phyloP scores from a whole-genome alignment of 306 rosid genomes.

The Comarum palustre region DNA sequence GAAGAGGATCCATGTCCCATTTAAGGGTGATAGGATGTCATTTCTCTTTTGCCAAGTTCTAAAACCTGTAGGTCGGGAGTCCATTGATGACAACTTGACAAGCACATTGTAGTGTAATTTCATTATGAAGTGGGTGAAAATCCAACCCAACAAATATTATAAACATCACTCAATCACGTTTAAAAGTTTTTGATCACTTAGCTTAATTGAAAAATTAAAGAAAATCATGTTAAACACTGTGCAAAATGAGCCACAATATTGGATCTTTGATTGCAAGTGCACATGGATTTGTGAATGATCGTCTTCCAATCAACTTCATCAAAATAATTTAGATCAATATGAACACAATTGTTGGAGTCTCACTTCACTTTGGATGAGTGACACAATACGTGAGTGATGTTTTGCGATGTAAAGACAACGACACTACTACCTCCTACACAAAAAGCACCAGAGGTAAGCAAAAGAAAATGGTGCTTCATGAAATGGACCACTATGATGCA shows the following conservation, averaged over 20 bases:
- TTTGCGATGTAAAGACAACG: not conserved
- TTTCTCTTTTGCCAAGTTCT: no score
- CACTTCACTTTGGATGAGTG: not conserved
- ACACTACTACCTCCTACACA: slow-evolving; percentile 1
- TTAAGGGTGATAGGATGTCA: no score
- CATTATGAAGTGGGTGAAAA: not conserved
- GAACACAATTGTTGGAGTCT: not conserved
- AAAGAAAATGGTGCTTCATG: not conserved
- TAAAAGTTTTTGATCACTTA: not conserved
- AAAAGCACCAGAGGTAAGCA: not conserved
- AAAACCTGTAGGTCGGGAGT: no score
- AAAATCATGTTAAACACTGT: not conserved
- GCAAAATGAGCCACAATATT: not conserved
- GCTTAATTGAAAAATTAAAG: not conserved
- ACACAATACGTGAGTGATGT: not conserved
- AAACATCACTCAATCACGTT: not conserved
- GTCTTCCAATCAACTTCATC: not conserved
- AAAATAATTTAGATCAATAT: not conserved
- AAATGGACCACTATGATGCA: not conserved
- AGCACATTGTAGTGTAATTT: no score
- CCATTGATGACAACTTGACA: no score
- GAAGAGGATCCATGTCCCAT: no score
- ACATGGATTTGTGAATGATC: not conserved
- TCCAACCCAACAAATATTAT: not conserved
- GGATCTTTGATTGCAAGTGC: not conserved